Evolutionary conservation across 495 filamentous ascomycete species (phyloP).

Genomic region (Bathelium albidoporum): DNA sequence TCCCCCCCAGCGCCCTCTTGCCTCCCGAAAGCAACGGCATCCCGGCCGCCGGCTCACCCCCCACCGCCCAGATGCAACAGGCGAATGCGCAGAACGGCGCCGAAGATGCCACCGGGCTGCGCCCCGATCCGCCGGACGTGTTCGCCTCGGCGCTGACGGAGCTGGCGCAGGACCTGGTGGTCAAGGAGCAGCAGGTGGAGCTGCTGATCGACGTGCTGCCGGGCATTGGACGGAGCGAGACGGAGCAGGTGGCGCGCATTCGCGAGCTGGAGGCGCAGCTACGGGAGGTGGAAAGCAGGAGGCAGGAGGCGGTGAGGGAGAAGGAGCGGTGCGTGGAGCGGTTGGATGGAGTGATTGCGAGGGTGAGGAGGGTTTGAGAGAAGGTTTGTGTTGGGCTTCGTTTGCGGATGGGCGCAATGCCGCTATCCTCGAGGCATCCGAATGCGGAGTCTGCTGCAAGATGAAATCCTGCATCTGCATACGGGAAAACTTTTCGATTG

Average conservation of each 20-base stretch:
- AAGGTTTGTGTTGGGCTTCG: not conserved
- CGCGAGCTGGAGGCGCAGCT: constrained; percentile 66
- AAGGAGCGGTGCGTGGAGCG: constrained; percentile 54
- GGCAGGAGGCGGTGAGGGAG: constrained; percentile 59
- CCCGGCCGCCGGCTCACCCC: constrained; percentile 10
- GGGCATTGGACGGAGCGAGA: constrained; percentile 74
- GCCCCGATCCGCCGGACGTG: constrained; percentile 48
- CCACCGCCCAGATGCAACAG: constrained; percentile 7
- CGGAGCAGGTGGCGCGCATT: constrained; percentile 68
- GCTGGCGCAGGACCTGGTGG: constrained; percentile 73
- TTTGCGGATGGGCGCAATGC: no score
- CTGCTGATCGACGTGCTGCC: constrained; percentile 72
- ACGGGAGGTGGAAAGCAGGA: constrained; percentile 59
- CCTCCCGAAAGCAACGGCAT: constrained; percentile 23
- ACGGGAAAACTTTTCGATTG: no score
- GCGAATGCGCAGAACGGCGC: constrained; percentile 13
- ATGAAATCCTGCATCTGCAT: no score
- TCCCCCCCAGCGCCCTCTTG: not conserved
- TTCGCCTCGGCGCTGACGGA: constrained; percentile 67
- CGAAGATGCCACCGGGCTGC: constrained; percentile 12
- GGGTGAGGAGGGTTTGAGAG: constrained; percentile 28
- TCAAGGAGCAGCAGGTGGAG: constrained; percentile 94
- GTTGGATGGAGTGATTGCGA: constrained; percentile 57
- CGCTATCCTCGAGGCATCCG: no score
- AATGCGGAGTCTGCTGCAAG: no score